Evolutionary conservation across 768 basidiomycete species (phyloP).

Genomic region (Hypholoma sublateritium): DNA sequence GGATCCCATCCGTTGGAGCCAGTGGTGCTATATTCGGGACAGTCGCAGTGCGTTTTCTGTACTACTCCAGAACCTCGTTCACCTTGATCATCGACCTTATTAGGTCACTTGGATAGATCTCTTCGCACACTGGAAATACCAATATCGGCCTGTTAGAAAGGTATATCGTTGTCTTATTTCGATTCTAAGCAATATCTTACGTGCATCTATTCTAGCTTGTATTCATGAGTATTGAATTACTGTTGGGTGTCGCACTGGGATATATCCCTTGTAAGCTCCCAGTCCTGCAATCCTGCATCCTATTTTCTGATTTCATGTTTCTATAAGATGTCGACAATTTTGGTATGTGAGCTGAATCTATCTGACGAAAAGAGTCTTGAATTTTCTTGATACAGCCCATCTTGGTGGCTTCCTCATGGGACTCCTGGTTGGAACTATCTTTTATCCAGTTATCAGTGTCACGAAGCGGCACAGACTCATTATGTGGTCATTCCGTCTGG

Average conservation of each 20-base stretch:
- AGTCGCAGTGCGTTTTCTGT: constrained; percentile 53
- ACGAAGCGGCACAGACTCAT: constrained; percentile 71
- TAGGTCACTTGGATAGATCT: constrained; percentile 87
- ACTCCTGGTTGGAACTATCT: constrained; percentile 75
- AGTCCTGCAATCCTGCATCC: neutral
- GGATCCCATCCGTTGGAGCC: constrained; percentile 87
- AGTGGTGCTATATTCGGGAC: constrained; percentile 93
- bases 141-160: constrained; percentile 78
- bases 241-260: constrained; percentile 83
- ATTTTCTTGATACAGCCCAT: constrained; percentile 51
- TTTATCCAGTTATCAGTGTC: constrained; percentile 88
- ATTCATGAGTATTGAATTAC: constrained; percentile 83
- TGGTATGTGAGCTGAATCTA: constrained; percentile 38
- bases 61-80: neutral
- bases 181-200: neutral
- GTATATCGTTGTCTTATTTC: constrained; percentile 34
- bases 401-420: constrained; percentile 87
- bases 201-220: constrained; percentile 58
- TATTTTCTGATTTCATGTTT: neutral
- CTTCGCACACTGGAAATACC: constrained; percentile 89
- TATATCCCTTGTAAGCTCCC: constrained; percentile 69
- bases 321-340: constrained; percentile 84
- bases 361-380: constrained; percentile 4
- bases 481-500: constrained; percentile 70
- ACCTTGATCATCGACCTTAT: neutral